These are phyloP conservation scores for Endothia cerciana DNA, from an alignment of 2,329 filamentous ascomycete genomes.

Conservation along the genomic window DNA sequence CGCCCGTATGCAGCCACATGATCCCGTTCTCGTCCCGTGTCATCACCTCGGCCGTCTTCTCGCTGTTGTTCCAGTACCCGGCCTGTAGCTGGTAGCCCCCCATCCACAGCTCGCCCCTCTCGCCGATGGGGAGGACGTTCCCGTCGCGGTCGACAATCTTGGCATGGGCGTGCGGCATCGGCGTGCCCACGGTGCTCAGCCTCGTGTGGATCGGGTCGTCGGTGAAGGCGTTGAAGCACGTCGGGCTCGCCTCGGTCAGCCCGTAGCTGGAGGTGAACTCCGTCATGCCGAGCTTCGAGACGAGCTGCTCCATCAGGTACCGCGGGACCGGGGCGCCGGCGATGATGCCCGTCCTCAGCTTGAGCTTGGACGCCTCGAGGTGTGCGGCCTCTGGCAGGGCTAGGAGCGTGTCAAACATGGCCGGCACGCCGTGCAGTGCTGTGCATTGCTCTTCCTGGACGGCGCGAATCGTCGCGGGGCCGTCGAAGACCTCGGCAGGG, in stretches of 20 bases:
- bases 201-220: slow-evolving; percentile 70
- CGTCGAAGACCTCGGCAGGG: slow-evolving; percentile 74
- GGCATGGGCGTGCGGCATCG: slow-evolving; percentile 75
- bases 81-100: slow-evolving; percentile 76
- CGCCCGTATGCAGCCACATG: slow-evolving; percentile 69
- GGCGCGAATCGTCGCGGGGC: slow-evolving; percentile 66
- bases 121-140: slow-evolving; percentile 67
- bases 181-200: slow-evolving; percentile 73
- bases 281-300: slow-evolving; percentile 73
- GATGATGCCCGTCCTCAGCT: slow-evolving; percentile 75
- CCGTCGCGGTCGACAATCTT: slow-evolving; percentile 77
- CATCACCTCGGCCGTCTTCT: slow-evolving; percentile 71
- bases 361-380: slow-evolving; percentile 47
- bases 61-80: slow-evolving; percentile 70
- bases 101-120: slow-evolving; percentile 75
- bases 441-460: slow-evolving; percentile 72
- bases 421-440: slow-evolving; percentile 78
- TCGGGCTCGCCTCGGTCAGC: slow-evolving; percentile 78
- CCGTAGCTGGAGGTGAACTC: slow-evolving; percentile 74
- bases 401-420: slow-evolving; percentile 77
- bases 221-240: slow-evolving; percentile 79
- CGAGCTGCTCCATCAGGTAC: slow-evolving; percentile 73
- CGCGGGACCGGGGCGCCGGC: slow-evolving; percentile 77
- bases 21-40: slow-evolving; percentile 55
- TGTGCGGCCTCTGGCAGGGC: slow-evolving; percentile 45